These are phyloP conservation scores for Magnaporthiopsis incrustans DNA, from an alignment of 2,329 filamentous ascomycete species.

Conservation along the genomic window DNA sequence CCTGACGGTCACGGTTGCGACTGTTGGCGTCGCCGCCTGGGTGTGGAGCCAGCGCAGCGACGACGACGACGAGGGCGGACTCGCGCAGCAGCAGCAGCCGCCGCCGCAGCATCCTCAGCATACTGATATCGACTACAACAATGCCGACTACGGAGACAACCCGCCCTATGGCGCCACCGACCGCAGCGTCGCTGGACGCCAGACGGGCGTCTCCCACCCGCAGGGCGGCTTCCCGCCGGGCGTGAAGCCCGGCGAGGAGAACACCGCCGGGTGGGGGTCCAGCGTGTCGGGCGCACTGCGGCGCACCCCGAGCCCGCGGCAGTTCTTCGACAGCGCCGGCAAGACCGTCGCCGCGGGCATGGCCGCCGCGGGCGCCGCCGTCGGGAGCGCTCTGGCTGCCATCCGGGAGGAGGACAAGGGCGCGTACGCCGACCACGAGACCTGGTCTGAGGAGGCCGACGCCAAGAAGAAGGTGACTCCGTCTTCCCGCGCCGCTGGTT, in stretches of 20 bases:
- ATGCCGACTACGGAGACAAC: slow-evolving; percentile 41
- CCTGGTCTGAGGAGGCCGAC: slow-evolving; percentile 87
- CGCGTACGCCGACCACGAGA: slow-evolving; percentile 76
- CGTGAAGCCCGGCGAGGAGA: slow-evolving; percentile 26
- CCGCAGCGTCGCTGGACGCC: slow-evolving; percentile 22
- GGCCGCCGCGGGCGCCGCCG: slow-evolving; percentile 71
- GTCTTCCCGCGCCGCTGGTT: slow-evolving; percentile 9
- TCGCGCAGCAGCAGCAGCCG: slow-evolving; percentile 23
- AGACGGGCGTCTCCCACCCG: slow-evolving; percentile 16
- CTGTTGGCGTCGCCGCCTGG: slow-evolving; percentile 82
- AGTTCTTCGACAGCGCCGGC: slow-evolving; percentile 77
- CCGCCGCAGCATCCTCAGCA: slow-evolving; percentile 5
- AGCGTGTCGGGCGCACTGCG: slow-evolving; percentile 75
- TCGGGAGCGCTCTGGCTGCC: slow-evolving; percentile 74
- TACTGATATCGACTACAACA: slow-evolving; percentile 35
- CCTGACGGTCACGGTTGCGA: slow-evolving; percentile 79
- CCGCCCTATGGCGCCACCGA: slow-evolving; percentile 37
- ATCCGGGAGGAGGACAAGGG: slow-evolving; percentile 78
- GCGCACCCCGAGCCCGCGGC: slow-evolving; percentile 78
- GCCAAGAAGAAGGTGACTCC: slow-evolving; percentile 44
- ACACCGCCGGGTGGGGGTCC: slow-evolving; percentile 51
- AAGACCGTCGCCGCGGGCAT: slow-evolving; percentile 75
- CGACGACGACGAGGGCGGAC: slow-evolving; percentile 54
- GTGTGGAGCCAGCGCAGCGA: slow-evolving; percentile 82
- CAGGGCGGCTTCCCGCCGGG: slow-evolving; percentile 33